Base-by-base conservation (phyloP, 352 stramenopile genomes). In the Globisporangium canariense region DNA sequence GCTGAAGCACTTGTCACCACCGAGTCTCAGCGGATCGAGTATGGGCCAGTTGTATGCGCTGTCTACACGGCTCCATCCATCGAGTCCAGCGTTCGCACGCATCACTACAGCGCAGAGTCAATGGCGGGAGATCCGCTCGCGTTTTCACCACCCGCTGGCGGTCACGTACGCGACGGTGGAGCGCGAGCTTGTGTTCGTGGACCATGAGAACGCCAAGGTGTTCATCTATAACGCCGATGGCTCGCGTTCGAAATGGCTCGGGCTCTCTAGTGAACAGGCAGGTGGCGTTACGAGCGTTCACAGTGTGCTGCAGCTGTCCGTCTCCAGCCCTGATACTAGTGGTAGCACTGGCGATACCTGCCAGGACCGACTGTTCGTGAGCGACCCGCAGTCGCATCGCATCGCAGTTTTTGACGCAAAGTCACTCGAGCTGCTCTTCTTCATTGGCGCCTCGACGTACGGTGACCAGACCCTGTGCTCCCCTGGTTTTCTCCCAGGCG, bases 361-460 rank as follows among this genome's bases (percentile, higher is more conserved):
- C 25, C 25, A 63, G 4, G 47, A 62, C 25, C 65, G 66, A 22
- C 20, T 86, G 3, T 88, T 73, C 36, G 65, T 89, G 9, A 90
- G 77, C 36, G 83, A 93, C 49, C 69, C 79, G 6, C 47, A 72
- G 8, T 76, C 79, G 10, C 81, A 91, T 18, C 78, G 83, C 20
- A 54, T 93, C 9, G 77, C 65, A 13, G 78, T 84, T 3, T 62
- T 86, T 14, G 68, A 81, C 18, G 54, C 55, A 0, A 59, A 40
- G 14, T 47, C 58, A 7, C 41, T 28, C 13, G 43, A 41, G 9
- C 71, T 86, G 46, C 32, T 77, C 6, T 75, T 66, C 16, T 86
- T 75, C 45, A 74, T 93, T 14, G 83, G 83, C 0, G 76, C 79
- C 1, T 67, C 77, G 16, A 86, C 78, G 1, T 89, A 93, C 49